Conservation (phyloP, 768 basidiomycete species). For the Panellus pusillus region DNA sequence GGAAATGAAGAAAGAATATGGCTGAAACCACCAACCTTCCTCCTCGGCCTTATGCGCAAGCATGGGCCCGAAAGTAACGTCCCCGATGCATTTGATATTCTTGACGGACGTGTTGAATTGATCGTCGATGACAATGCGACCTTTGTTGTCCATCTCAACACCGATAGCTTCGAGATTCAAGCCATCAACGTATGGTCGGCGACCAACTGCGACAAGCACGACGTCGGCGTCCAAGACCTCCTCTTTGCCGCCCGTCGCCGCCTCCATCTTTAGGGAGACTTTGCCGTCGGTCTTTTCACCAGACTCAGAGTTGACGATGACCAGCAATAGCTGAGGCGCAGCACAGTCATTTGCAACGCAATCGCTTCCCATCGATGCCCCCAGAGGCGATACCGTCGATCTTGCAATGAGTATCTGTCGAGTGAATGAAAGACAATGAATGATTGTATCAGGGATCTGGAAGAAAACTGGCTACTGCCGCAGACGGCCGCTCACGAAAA, state of each 20-base stretch:
- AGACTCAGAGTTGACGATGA: too few relatives aligned
- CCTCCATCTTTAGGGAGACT: conserved; percentile 82
- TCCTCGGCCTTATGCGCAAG: conserved; percentile 98
- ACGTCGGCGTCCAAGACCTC: conserved; percentile 92
- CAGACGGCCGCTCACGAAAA: too few relatives aligned
- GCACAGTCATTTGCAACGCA: too few relatives aligned
- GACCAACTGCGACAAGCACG: conserved; percentile 93
- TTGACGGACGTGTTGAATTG: conserved; percentile 91
- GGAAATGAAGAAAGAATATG: neutral
- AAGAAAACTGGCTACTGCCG: too few relatives aligned
- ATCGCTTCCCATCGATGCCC: too few relatives aligned
- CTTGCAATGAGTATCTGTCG: too few relatives aligned
- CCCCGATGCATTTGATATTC: conserved; percentile 95
- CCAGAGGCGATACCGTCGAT: too few relatives aligned
- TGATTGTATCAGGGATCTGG: too few relatives aligned
- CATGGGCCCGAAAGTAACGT: conserved; percentile 99
- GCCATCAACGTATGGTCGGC: conserved; percentile 86
- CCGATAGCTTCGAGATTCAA: conserved; percentile 90
- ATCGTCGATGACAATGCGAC: conserved; percentile 91
- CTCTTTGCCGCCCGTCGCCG: conserved; percentile 91
- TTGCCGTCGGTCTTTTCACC: conserved; percentile 80
- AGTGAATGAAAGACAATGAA: too few relatives aligned
- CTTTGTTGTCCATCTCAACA: conserved; percentile 86
- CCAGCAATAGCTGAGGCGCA: too few relatives aligned
- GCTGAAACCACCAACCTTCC: conserved; percentile 74